These are phyloP conservation scores for Pseudogymnoascus sp. DNA, from an alignment of 2,329 filamentous ascomycete species.

Conservation along the genomic window DNA sequence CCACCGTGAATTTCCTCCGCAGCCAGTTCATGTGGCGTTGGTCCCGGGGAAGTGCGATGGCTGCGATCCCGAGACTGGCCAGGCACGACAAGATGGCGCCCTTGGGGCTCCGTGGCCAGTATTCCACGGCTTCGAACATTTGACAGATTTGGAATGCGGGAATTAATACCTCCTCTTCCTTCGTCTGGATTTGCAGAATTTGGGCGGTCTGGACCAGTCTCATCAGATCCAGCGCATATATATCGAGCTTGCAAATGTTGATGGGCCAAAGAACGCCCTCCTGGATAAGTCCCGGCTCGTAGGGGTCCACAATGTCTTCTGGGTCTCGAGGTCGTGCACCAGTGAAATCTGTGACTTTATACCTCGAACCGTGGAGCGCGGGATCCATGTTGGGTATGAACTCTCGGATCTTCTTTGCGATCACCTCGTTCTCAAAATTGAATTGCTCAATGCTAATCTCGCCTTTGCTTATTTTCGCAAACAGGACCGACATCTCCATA, in stretches of 20 bases:
- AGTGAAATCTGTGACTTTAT: conserved; percentile 56
- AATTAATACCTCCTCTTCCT: conserved; percentile 47
- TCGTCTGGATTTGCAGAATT: conserved; percentile 38
- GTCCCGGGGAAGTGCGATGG: conserved; percentile 72
- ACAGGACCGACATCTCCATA: conserved; percentile 71
- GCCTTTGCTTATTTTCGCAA: conserved; percentile 57
- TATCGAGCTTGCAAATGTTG: conserved; percentile 68
- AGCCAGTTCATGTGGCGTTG: conserved; percentile 67
- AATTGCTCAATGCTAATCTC: conserved; percentile 60
- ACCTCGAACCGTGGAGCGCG: conserved; percentile 49
- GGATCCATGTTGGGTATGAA: conserved; percentile 52
- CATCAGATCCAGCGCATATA: conserved; percentile 71
- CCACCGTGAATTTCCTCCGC: conserved; percentile 64
- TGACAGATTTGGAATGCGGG: conserved; percentile 61
- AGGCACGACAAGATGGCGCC: conserved; percentile 67
- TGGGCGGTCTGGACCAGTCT: conserved; percentile 60
- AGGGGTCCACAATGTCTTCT: conserved; percentile 67
- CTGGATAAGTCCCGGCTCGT: conserved; percentile 60
- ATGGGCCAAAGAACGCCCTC: conserved; percentile 61
- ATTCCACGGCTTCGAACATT: conserved; percentile 69
- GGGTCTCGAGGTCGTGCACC: conserved; percentile 42
- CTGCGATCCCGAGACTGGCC: conserved; percentile 65
- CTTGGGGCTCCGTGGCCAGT: conserved; percentile 59
- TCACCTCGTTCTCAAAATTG: conserved; percentile 46
- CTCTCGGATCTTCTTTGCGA: conserved; percentile 38